Evolutionary conservation across 2,329 filamentous ascomycete genomes (phyloP).

Genomic region (Fusarium pseudocircinatum): DNA sequence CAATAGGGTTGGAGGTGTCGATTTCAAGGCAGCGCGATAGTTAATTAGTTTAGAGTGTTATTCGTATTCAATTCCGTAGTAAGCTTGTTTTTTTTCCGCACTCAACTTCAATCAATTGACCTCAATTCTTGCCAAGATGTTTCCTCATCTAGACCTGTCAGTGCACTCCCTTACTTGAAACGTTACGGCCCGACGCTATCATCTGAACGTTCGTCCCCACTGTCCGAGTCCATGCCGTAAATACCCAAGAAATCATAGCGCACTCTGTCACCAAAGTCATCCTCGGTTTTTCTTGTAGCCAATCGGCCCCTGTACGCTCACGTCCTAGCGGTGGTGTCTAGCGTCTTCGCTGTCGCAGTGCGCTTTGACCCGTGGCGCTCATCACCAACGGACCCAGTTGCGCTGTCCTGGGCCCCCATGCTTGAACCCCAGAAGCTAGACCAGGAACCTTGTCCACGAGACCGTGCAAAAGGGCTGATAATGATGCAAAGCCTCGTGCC

Average conservation of each 20-base stretch:
- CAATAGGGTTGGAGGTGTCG: slow-evolving; percentile 22
- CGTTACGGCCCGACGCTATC: background rate
- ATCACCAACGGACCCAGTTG: background rate
- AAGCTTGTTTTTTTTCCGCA: background rate
- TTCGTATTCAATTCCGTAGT: background rate
- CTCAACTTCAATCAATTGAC: background rate
- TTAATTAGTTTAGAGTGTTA: background rate
- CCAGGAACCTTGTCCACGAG: background rate
- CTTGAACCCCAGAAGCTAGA: background rate
- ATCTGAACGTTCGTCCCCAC: background rate
- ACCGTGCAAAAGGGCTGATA: background rate
- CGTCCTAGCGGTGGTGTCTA: background rate
- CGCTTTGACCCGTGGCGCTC: slow-evolving; percentile 15
- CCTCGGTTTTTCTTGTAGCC: background rate
- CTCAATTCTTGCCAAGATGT: background rate
- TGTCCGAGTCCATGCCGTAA: background rate
- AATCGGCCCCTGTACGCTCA: background rate
- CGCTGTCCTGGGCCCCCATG: background rate
- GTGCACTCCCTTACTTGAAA: background rate
- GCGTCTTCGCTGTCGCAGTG: background rate
- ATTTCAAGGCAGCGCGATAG: slow-evolving; percentile 36
- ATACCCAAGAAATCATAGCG: background rate
- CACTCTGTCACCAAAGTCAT: background rate
- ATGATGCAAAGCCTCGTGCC: slow-evolving; percentile 15
- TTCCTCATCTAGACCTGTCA: background rate